phyloP scores from a whole-genome alignment of 257 asterid species.

The Avicennia marina region DNA sequence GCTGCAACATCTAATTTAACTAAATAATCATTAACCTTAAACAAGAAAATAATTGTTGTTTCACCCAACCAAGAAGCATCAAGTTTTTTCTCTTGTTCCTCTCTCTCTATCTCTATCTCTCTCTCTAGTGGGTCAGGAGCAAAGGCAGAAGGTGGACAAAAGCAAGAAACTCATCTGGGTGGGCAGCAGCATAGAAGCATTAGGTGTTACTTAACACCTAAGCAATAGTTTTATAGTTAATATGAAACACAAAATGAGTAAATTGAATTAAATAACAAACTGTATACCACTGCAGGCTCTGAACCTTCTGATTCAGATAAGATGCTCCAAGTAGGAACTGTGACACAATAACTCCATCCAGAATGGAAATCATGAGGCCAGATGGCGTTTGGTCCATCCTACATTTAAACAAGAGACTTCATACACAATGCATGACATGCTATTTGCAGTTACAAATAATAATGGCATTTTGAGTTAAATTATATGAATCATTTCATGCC shows the following conservation, averaged over 20 bases:
- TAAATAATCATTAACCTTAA: background rate
- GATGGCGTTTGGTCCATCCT: constrained; percentile 56
- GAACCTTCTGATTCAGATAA: constrained; percentile 46
- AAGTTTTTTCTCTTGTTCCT: background rate
- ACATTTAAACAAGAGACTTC: constrained; percentile 16
- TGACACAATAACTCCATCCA: constrained; percentile 78
- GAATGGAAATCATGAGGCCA: constrained; percentile 67
- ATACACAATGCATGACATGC: constrained; percentile 8
- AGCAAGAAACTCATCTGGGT: background rate
- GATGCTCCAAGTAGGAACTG: constrained; percentile 62
- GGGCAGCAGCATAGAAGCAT: background rate
- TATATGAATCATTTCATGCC: background rate
- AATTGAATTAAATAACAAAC: constrained; percentile 1
- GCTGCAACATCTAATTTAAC: background rate
- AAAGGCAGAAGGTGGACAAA: too few relatives aligned
- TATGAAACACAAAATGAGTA: background rate
- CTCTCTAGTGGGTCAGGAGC: too few relatives aligned
- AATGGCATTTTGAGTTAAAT: background rate
- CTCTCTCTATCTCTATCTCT: too few relatives aligned
- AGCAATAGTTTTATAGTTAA: background rate
- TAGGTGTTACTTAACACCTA: background rate
- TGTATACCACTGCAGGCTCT: constrained; percentile 56
- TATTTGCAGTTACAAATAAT: background rate
- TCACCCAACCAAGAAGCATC: constrained; percentile 2
- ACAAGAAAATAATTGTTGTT: background rate